These are phyloP conservation scores for Trichoderma reesei DNA, from an alignment of 495 filamentous ascomycete genomes.

Conservation along the genomic window DNA sequence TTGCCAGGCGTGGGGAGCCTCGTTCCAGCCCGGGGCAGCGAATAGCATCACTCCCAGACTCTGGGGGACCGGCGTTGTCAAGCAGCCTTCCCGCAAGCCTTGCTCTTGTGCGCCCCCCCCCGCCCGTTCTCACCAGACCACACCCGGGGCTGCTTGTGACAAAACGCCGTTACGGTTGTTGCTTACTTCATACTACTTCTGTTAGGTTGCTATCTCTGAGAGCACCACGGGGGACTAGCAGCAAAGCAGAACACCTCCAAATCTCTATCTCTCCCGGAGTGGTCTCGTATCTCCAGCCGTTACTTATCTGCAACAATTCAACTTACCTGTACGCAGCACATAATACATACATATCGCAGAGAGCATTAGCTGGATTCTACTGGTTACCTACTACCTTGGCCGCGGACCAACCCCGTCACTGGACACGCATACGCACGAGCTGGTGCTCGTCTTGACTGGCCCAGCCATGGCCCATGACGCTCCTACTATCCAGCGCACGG, in stretches of 20 bases:
- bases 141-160: too few species aligned
- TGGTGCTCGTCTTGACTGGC: constrained; percentile 13
- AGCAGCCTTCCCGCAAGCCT: neutral
- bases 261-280: too few species aligned
- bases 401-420: too few species aligned
- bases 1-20: neutral
- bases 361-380: too few species aligned
- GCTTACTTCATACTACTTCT: too few species aligned
- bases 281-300: neutral
- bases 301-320: too few species aligned
- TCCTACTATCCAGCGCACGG: constrained; percentile 42
- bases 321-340: neutral
- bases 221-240: too few species aligned
- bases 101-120: neutral
- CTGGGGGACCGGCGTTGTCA: neutral
- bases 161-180: too few species aligned
- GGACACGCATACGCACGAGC: neutral
- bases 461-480: constrained; percentile 40
- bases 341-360: constrained; percentile 3
- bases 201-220: too few species aligned
- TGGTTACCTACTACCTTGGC: too few species aligned
- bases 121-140: too few species aligned
- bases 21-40: neutral
- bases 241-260: too few species aligned
- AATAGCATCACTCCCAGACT: neutral